Evolutionary conservation across 495 filamentous ascomycete genomes (phyloP).

Genomic region (Penicillium coffeae): DNA sequence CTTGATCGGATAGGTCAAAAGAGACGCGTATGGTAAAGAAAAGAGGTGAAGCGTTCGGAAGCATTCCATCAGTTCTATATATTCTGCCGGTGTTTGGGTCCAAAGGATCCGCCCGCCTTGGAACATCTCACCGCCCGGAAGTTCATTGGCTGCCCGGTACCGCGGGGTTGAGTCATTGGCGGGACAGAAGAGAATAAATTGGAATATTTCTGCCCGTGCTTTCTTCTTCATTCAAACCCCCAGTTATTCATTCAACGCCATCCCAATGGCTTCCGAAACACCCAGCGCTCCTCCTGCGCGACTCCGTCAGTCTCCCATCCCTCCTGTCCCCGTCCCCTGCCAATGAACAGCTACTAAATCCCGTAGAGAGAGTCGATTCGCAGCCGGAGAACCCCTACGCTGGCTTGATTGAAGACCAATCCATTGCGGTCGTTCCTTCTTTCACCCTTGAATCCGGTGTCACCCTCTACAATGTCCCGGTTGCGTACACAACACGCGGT

Average conservation of each 20-base stretch:
- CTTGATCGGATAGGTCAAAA: constrained; percentile 4
- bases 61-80: no score
- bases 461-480: constrained; percentile 78
- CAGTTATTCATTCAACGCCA: constrained; percentile 1
- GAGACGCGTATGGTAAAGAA: not conserved
- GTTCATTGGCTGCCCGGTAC: not conserved
- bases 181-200: not conserved
- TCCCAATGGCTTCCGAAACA: constrained; percentile 28
- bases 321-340: constrained; percentile 10
- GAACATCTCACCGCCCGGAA: constrained; percentile 5
- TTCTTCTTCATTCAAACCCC: constrained; percentile 2
- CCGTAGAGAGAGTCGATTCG: constrained; percentile 57
- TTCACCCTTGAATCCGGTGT: constrained; percentile 95
- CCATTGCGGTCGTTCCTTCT: constrained; percentile 76
- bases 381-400: constrained; percentile 94
- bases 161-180: constrained; percentile 18
- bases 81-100: not conserved
- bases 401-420: constrained; percentile 78
- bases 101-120: not conserved
- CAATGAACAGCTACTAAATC: constrained; percentile 52
- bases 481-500: constrained; percentile 88
- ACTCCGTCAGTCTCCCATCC: constrained; percentile 45
- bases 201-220: constrained; percentile 4
- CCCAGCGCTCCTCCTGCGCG: constrained; percentile 16
- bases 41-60: not conserved